These are phyloP conservation scores for Peziza echinospora DNA, from an alignment of 495 filamentous ascomycete species.

Conservation along the genomic window DNA sequence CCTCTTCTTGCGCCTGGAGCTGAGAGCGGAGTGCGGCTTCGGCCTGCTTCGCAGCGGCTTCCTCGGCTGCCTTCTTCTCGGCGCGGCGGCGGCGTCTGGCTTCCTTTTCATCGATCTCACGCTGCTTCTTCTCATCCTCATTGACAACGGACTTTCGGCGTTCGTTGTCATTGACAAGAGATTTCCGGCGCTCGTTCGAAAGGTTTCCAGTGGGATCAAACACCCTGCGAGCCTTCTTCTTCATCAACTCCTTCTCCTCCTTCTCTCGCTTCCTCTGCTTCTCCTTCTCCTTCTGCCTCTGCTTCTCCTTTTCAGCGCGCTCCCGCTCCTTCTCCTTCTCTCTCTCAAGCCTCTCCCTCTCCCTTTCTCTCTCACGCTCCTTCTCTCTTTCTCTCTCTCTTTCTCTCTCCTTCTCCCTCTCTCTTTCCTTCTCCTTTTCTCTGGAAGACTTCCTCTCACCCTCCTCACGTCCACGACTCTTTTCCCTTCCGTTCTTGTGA, in stretches of 20 bases:
- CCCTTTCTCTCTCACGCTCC: background rate
- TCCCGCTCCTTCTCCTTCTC: background rate
- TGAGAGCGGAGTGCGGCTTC: background rate
- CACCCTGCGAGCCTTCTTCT: no score
- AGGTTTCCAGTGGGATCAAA: no score
- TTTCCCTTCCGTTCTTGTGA: background rate
- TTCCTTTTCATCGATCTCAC: background rate
- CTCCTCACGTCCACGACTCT: background rate
- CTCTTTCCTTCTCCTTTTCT: background rate
- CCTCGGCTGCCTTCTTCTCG: background rate
- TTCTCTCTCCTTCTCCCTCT: background rate
- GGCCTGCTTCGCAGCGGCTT: background rate
- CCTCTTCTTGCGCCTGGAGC: background rate
- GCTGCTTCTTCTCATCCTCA: background rate
- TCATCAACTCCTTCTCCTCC: background rate
- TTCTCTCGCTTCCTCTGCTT: background rate
- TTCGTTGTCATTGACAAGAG: background rate
- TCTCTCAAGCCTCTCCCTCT: background rate
- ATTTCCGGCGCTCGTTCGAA: no score
- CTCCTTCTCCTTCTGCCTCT: background rate
- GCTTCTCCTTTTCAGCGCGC: background rate
- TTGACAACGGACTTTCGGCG: background rate
- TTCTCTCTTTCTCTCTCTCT: background rate
- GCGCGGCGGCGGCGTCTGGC: background rate
- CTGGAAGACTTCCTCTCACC: background rate